Evolutionary conservation across 2,329 filamentous ascomycete genomes (phyloP).

Genomic region (Pestalotiopsis sp.): DNA sequence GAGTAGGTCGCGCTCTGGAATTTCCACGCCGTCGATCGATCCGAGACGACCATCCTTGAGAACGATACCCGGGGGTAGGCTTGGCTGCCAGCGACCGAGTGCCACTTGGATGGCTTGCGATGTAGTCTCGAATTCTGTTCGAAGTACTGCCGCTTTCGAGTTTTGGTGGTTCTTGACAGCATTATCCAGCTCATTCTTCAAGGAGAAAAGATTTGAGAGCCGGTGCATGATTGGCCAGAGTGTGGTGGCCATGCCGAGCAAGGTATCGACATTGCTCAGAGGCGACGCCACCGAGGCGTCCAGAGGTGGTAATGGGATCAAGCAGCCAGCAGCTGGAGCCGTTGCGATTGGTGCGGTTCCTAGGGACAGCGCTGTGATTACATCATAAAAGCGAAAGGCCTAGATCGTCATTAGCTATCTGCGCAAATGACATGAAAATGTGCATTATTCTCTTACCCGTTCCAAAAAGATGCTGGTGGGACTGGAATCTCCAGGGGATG

Average conservation of each 20-base stretch:
- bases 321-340: slow-evolving; percentile 47
- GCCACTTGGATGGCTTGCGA: slow-evolving; percentile 58
- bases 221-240: slow-evolving; percentile 67
- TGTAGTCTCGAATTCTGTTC: slow-evolving; percentile 52
- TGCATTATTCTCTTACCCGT: slow-evolving; percentile 43
- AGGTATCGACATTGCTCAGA: slow-evolving; percentile 56
- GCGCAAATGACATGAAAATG: not conserved
- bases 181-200: slow-evolving; percentile 54
- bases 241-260: slow-evolving; percentile 64
- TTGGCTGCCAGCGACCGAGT: slow-evolving; percentile 58
- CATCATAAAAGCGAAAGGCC: slow-evolving; percentile 69
- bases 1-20: slow-evolving; percentile 43
- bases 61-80: slow-evolving; percentile 43
- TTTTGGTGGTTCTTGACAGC: slow-evolving; percentile 44
- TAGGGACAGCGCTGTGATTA: slow-evolving; percentile 64
- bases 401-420: slow-evolving; percentile 33
- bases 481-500: slow-evolving; percentile 45
- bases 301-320: slow-evolving; percentile 49
- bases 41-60: slow-evolving; percentile 27
- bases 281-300: slow-evolving; percentile 47
- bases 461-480: slow-evolving; percentile 61
- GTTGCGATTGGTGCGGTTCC: slow-evolving; percentile 59
- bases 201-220: slow-evolving; percentile 55
- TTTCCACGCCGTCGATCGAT: slow-evolving; percentile 20
- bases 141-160: slow-evolving; percentile 49